These are phyloP conservation scores for Penicillium sp. DNA, from an alignment of 2,329 filamentous ascomycete species.

Conservation along the genomic window DNA sequence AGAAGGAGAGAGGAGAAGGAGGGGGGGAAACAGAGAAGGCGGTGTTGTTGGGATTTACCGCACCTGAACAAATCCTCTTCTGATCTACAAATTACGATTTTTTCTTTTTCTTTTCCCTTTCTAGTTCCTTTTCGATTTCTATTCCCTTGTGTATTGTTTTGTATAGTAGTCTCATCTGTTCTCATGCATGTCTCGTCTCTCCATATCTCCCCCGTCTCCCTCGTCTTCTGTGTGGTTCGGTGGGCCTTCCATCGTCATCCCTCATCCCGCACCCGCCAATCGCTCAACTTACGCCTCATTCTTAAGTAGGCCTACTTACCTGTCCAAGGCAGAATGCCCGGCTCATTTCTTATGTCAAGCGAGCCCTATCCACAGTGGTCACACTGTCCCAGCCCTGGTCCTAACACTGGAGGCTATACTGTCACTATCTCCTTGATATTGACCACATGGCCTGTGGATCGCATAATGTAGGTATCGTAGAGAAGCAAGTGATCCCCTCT, in stretches of 20 bases:
- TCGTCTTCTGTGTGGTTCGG: slow-evolving; percentile 38
- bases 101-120: background rate
- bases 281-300: slow-evolving; percentile 24
- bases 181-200: background rate
- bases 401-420: background rate
- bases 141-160: background rate
- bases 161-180: background rate
- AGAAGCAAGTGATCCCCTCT: slow-evolving; percentile 5
- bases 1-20: slow-evolving; percentile 17
- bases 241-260: slow-evolving; percentile 39
- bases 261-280: slow-evolving; percentile 35
- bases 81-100: background rate
- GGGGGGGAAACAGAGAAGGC: slow-evolving; percentile 25
- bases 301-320: background rate
- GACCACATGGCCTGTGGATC: background rate
- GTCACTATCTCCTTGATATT: background rate
- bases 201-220: background rate
- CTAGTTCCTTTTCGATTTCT: background rate
- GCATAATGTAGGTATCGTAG: background rate
- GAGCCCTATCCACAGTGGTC: background rate
- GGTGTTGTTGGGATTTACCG: slow-evolving; percentile 28
- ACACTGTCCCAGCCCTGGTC: background rate
- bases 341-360: slow-evolving; percentile 1
- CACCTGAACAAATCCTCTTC: background rate
- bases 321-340: slow-evolving; percentile 11